Percentiles rank a stretch among this genome's conserved stretches.
These are phyloP conservation scores for Leishmania major DNA, from an alignment of 208 protist species.

Conservation along the genomic window DNA sequence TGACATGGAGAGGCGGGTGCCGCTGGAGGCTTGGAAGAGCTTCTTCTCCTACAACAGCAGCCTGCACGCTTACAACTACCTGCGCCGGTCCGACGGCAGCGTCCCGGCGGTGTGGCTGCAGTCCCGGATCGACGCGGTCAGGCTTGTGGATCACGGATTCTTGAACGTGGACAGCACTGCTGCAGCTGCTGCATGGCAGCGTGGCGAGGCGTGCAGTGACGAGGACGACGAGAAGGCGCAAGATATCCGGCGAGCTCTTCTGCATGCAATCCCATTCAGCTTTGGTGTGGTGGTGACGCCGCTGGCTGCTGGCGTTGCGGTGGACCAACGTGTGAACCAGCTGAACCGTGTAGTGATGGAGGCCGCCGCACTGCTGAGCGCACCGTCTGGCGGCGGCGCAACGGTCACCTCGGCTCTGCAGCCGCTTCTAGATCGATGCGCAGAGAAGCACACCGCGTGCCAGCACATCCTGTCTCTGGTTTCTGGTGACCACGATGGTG, in stretches of 20 bases:
- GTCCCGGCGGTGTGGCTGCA: conserved; percentile 54
- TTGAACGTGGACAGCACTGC: conserved; percentile 12
- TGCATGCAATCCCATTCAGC: conserved; percentile 30
- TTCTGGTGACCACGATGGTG: conserved; percentile 74
- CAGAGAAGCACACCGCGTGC: conserved; percentile 41
- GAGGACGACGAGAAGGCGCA: conserved; percentile 1
- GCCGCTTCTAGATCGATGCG: conserved; percentile 19
- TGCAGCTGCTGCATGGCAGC: background rate
- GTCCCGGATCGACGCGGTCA: conserved; percentile 24
- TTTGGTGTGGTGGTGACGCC: conserved; percentile 69
- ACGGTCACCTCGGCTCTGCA: conserved; percentile 5
- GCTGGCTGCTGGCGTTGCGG: conserved; percentile 47
- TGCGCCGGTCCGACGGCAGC: conserved; percentile 65
- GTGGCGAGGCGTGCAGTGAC: background rate
- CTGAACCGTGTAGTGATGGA: conserved; percentile 48
- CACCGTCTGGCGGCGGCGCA: conserved; percentile 5
- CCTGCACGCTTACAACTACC: conserved; percentile 76
- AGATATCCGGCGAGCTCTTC: conserved; percentile 7
- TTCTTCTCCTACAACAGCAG: conserved; percentile 74
- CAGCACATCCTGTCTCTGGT: conserved; percentile 68
- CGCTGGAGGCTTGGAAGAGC: conserved; percentile 18
- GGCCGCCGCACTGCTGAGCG: conserved; percentile 26
- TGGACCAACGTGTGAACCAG: conserved; percentile 40
- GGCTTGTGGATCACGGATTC: conserved; percentile 13
- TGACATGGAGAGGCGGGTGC: conserved; percentile 8